Percentiles rank a stretch among this genome's conserved stretches.
These are phyloP conservation scores for Paspalum notatum DNA, from an alignment of 176 grass and related monocot genomes.

Conservation along the genomic window DNA sequence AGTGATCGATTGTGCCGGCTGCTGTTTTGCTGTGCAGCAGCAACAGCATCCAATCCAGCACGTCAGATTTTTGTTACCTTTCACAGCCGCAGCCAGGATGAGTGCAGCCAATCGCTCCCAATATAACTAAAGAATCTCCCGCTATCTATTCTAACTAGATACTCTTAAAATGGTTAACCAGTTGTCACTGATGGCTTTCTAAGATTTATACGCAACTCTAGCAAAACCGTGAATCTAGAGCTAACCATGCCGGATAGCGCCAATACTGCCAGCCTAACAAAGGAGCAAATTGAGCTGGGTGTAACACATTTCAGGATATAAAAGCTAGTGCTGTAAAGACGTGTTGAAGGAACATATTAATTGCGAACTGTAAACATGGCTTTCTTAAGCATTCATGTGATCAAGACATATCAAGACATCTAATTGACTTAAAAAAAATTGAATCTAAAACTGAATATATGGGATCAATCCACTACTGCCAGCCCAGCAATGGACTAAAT, in stretches of 20 bases:
- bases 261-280: neutral
- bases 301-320: neutral
- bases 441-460: neutral
- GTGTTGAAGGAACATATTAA: neutral
- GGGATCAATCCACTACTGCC: neutral
- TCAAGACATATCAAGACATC: neutral
- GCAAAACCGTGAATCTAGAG: neutral
- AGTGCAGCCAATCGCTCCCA: too few relatives aligned
- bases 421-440: neutral
- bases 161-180: neutral
- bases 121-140: neutral
- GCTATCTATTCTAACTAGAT: neutral
- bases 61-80: too few relatives aligned
- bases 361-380: neutral
- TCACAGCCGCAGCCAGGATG: too few relatives aligned
- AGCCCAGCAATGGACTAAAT: neutral
- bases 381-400: slow-evolving; percentile 8
- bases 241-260: neutral
- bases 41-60: too few relatives aligned
- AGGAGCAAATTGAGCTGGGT: neutral
- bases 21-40: too few relatives aligned
- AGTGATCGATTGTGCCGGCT: too few relatives aligned
- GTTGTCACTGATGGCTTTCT: neutral
- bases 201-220: neutral
- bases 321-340: neutral